A percentile compares a stretch with the other conserved stretches of the same genome.
Conservation (phyloP, 2,329 filamentous ascomycete genomes). For the Pyricularia pennisetigena region DNA sequence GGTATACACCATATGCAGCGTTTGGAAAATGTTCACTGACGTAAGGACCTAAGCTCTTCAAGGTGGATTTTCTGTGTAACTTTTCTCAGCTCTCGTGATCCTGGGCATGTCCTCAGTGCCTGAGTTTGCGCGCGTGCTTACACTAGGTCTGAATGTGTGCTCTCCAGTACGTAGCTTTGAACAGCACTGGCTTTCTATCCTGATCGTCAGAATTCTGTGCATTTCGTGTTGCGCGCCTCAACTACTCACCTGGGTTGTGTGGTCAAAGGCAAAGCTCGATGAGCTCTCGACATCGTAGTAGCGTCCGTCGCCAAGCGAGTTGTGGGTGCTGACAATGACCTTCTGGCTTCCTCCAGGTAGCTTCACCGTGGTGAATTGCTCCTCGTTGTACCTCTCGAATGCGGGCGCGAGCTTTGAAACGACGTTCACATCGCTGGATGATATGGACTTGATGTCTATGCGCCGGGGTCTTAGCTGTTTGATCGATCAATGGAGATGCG, state of each 20-base stretch:
- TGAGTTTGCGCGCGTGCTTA: slow-evolving; percentile 31
- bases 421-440: slow-evolving; percentile 57
- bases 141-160: slow-evolving; percentile 69
- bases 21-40: slow-evolving; percentile 82
- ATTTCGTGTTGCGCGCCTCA: slow-evolving; percentile 19
- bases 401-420: slow-evolving; percentile 68
- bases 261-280: slow-evolving; percentile 83
- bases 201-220: neutral
- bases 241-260: slow-evolving; percentile 41
- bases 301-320: slow-evolving; percentile 65
- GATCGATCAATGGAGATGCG: neutral
- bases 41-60: slow-evolving; percentile 68
- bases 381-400: slow-evolving; percentile 92
- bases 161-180: slow-evolving; percentile 72
- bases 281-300: slow-evolving; percentile 89
- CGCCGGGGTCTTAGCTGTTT: slow-evolving; percentile 1
- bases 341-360: slow-evolving; percentile 75
- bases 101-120: too few species aligned
- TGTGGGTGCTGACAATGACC: slow-evolving; percentile 81
- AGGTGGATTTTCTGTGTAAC: slow-evolving; percentile 67
- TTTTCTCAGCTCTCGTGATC: neutral
- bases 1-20: slow-evolving; percentile 73
- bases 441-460: slow-evolving; percentile 82
- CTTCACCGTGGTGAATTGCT: slow-evolving; percentile 83
- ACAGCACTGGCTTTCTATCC: slow-evolving; percentile 70